Evolutionary conservation across 192 early-diverging fungal genomes (phyloP), one percentile per base, ranked within the genome.

Genomic region (Haplosporangium gracile): DNA sequence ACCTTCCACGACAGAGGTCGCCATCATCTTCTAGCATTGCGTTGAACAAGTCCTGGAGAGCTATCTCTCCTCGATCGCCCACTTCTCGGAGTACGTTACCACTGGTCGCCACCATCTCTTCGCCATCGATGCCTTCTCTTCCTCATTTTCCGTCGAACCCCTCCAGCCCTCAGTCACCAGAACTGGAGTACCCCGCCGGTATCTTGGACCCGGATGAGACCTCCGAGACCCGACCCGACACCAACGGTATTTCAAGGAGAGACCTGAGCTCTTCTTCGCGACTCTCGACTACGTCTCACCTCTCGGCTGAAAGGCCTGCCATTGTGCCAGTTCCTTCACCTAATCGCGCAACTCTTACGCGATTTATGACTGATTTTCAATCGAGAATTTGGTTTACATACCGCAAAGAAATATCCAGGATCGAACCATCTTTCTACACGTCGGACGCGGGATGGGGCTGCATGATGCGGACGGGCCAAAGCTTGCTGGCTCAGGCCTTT

Each of bases 361-460:
- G 70, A n/a, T 89, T 89, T 68, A 76, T 82, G 20, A 68, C 63
- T 15, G 89, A 89, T 71, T 89, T 88, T 60, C 85, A 88, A 36
- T 82, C 89, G 2, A 83, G 70, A 57, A 78, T 89, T 11, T 89
- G 80, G 85, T 89, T 86, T 60, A 87, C 82, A 2, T 89, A 89
- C 60, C 81, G 89, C n/a, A 89, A 89, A 63, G 85, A 89, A 39
- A 82, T 88, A 55, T 11, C 76, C 0, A 79, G 85, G n/a, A 89
- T 89, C 39, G 89, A 88, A 42, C 89, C 89, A 13, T 80, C 89
- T 2, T 78, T 72, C 57, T 87, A 88, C 43, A 89, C 89, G 13
- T 83, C 82, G 4, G 89, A 89, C 70, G 86, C 89, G 24, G 89
- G 89, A 26, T 89, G 89, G 89, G 89, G 89, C 32, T 89, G 89